Evolutionary conservation across 192 early-diverging fungal species (phyloP).

Genomic region (Linnemannia hyalina): DNA sequence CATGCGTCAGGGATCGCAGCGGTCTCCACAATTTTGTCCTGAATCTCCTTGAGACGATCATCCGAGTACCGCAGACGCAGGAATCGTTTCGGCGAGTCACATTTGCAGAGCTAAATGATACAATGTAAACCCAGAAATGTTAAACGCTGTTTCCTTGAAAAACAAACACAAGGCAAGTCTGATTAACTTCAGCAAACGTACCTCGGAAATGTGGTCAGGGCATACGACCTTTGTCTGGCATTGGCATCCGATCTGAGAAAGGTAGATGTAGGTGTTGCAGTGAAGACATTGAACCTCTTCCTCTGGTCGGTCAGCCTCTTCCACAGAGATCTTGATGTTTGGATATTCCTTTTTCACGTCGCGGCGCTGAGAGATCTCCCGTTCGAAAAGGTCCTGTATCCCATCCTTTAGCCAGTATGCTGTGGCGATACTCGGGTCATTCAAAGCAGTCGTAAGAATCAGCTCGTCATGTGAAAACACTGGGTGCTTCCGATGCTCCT

Average conservation of each 20-base stretch:
- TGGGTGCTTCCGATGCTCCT: slow-evolving; percentile 81
- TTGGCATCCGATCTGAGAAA: slow-evolving; percentile 74
- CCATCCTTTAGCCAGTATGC: slow-evolving; percentile 51
- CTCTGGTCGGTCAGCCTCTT: slow-evolving; percentile 65
- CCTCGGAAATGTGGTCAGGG: slow-evolving; percentile 65
- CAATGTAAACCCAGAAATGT: background rate
- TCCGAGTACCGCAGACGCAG: slow-evolving; percentile 59
- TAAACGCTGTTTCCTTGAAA: background rate
- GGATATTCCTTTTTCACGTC: slow-evolving; percentile 13
- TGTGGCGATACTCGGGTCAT: slow-evolving; percentile 47
- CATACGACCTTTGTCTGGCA: slow-evolving; percentile 78
- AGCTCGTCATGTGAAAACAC: slow-evolving; percentile 98
- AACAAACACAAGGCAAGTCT: background rate
- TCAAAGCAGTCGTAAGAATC: slow-evolving; percentile 68
- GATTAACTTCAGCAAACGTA: slow-evolving; percentile 1
- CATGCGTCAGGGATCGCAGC: slow-evolving; percentile 52
- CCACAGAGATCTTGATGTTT: slow-evolving; percentile 38
- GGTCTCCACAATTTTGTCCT: slow-evolving; percentile 26
- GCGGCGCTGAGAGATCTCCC: slow-evolving; percentile 23
- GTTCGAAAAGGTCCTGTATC: slow-evolving; percentile 29
- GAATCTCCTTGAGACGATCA: slow-evolving; percentile 52
- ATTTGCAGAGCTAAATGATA: slow-evolving; percentile 53
- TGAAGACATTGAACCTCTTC: slow-evolving; percentile 74
- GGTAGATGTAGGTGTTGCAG: slow-evolving; percentile 81
- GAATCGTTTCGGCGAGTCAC: slow-evolving; percentile 29